Evolutionary conservation across 768 basidiomycete genomes (phyloP).

Genomic region (Leccinellum rugosiceps): DNA sequence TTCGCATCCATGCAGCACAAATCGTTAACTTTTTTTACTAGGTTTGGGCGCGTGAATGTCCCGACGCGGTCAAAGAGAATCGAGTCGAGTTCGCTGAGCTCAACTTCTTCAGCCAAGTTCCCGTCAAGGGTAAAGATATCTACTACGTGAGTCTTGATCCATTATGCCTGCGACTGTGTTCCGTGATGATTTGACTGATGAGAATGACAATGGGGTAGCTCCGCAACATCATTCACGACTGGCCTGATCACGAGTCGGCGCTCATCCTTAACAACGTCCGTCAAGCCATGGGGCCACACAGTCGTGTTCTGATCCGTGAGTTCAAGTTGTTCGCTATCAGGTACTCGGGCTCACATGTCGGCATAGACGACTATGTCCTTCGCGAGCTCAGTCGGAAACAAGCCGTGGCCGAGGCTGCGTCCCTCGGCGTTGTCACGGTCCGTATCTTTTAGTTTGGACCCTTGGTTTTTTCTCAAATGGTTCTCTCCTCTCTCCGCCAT

Average conservation of each 20-base stretch:
- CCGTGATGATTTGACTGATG: background rate
- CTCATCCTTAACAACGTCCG: slow-evolving; percentile 30
- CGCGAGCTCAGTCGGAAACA: slow-evolving; percentile 15
- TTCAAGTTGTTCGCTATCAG: background rate
- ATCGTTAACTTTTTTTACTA: slow-evolving; percentile 3
- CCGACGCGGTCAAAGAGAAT: slow-evolving; percentile 22
- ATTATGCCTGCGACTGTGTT: background rate
- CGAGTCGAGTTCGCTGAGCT: slow-evolving; percentile 29
- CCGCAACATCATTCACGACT: slow-evolving; percentile 31
- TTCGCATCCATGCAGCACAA: too few species aligned
- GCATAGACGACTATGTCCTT: slow-evolving; percentile 24
- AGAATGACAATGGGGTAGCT: slow-evolving; percentile 2
- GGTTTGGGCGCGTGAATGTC: slow-evolving; percentile 25
- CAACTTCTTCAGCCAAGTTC: slow-evolving; percentile 30
- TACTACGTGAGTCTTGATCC: slow-evolving; percentile 30
- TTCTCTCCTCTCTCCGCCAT: background rate
- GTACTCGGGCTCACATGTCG: background rate
- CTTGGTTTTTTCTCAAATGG: background rate
- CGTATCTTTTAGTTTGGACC: background rate
- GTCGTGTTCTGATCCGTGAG: slow-evolving; percentile 33
- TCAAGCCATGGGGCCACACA: slow-evolving; percentile 27
- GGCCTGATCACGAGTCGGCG: slow-evolving; percentile 29
- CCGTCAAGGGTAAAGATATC: slow-evolving; percentile 24
- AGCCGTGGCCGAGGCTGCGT: slow-evolving; percentile 8
- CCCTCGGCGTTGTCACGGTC: slow-evolving; percentile 15